These are phyloP conservation scores for Clonostachys byssicola DNA, from an alignment of 2,329 filamentous ascomycete genomes.

Conservation along the genomic window DNA sequence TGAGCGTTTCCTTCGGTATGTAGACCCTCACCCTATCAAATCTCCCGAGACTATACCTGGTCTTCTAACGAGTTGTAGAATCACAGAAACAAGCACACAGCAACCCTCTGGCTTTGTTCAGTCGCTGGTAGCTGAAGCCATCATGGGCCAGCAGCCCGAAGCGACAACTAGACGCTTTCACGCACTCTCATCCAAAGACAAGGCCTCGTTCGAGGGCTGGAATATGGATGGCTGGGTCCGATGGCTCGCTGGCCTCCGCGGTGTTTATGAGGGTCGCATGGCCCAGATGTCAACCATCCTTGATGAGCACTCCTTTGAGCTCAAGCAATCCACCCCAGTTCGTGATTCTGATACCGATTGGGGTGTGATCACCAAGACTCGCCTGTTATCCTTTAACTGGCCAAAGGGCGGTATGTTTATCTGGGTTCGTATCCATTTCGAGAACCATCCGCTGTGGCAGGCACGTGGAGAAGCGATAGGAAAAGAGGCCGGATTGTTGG, in stretches of 20 bases:
- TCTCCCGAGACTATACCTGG: neutral
- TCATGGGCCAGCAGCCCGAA: slow-evolving; percentile 63
- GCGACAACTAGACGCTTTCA: slow-evolving; percentile 32
- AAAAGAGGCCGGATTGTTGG: slow-evolving; percentile 19
- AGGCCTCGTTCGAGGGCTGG: slow-evolving; percentile 58
- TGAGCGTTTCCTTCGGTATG: slow-evolving; percentile 55
- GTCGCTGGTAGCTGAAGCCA: slow-evolving; percentile 69
- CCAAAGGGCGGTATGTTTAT: slow-evolving; percentile 90
- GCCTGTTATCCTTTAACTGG: slow-evolving; percentile 72
- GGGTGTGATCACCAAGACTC: slow-evolving; percentile 70
- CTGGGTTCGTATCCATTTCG: slow-evolving; percentile 72
- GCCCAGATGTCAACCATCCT: slow-evolving; percentile 70
- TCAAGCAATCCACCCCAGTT: slow-evolving; percentile 56
- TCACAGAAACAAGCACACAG: slow-evolving; percentile 75
- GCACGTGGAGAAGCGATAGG: slow-evolving; percentile 14
- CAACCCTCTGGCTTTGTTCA: slow-evolving; percentile 90
- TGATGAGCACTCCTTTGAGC: slow-evolving; percentile 60
- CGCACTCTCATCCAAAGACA: slow-evolving; percentile 41
- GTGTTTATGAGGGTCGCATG: slow-evolving; percentile 83
- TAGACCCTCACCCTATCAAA: neutral
- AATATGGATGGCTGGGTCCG: slow-evolving; percentile 81
- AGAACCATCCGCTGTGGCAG: slow-evolving; percentile 65
- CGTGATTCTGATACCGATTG: slow-evolving; percentile 52
- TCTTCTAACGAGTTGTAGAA: slow-evolving; percentile 35
- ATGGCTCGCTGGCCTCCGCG: slow-evolving; percentile 83